Evolutionary conservation across 371 early-diverging fungal species (phyloP).

Genomic region (Apophysomyces variabilis): DNA sequence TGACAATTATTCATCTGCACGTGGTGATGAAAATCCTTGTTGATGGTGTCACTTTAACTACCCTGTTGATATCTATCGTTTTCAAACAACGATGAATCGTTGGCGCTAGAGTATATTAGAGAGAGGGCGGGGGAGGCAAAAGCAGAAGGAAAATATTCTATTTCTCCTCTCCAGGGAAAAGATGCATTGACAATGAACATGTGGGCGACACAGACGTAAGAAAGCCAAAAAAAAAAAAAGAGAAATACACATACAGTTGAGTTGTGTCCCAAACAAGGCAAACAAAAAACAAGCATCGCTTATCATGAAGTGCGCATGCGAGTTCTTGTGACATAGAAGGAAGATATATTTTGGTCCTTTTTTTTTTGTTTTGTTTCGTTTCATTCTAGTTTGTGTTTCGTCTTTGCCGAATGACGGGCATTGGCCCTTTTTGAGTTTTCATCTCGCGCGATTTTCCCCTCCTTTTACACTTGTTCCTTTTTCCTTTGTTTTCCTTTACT

Average conservation of each 20-base stretch:
- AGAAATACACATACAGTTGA: neutral
- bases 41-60: constrained; percentile 4
- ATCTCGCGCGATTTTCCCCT: neutral
- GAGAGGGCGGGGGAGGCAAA: too few species aligned
- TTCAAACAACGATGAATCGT: neutral
- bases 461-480: neutral
- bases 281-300: constrained; percentile 7
- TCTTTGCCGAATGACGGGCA: constrained; percentile 12
- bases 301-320: constrained; percentile 10
- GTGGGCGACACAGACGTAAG: constrained; percentile 3
- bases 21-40: neutral
- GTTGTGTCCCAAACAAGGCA: constrained; percentile 9
- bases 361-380: constrained; percentile 7
- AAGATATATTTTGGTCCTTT: neutral
- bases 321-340: constrained; percentile 4
- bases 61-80: constrained; percentile 1
- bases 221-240: neutral
- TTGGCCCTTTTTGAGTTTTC: neutral
- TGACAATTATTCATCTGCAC: constrained; percentile 8
- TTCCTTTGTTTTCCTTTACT: neutral
- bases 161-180: neutral
- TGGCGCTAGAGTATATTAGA: neutral
- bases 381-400: constrained; percentile 5
- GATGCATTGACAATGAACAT: constrained; percentile 10
- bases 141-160: too few species aligned